phyloP scores from a whole-genome alignment of 1,139 yeast genomes.

The Kodamaea derodonti region DNA sequence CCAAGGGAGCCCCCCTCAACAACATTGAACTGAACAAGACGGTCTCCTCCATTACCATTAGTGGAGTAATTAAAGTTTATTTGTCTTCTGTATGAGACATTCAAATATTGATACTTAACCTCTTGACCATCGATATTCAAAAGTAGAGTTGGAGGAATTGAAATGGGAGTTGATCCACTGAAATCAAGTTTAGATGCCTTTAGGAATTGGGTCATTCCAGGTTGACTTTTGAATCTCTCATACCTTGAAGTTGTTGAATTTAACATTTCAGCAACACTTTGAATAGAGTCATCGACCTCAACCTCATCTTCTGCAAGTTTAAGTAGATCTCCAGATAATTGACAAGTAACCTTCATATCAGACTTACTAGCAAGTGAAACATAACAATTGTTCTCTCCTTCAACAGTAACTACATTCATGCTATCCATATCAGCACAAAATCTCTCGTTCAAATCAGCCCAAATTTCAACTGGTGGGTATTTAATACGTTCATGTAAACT shows the following conservation, averaged over 20 bases:
- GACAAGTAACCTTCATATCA: constrained; percentile 46
- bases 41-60: constrained; percentile 16
- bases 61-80: constrained; percentile 34
- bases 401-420: constrained; percentile 43
- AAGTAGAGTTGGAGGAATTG: constrained; percentile 35
- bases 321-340: constrained; percentile 34
- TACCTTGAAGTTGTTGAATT: constrained; percentile 31
- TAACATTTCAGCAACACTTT: constrained; percentile 16
- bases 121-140: constrained; percentile 32
- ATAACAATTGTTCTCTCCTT: constrained; percentile 40
- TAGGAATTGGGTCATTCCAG: constrained; percentile 44
- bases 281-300: neutral
- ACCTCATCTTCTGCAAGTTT: constrained; percentile 7
- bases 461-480: constrained; percentile 53
- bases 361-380: constrained; percentile 39
- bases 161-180: constrained; percentile 30
- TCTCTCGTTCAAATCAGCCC: constrained; percentile 42
- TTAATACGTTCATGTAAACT: constrained; percentile 14
- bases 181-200: constrained; percentile 36
- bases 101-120: constrained; percentile 42
- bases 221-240: constrained; percentile 35
- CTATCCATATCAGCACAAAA: constrained; percentile 39
- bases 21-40: constrained; percentile 42
- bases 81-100: constrained; percentile 40
- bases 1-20: constrained; percentile 57